phyloP scores from a whole-genome alignment of 108 stramenopile genomes.

The Fragilariopsis cylindrus region DNA sequence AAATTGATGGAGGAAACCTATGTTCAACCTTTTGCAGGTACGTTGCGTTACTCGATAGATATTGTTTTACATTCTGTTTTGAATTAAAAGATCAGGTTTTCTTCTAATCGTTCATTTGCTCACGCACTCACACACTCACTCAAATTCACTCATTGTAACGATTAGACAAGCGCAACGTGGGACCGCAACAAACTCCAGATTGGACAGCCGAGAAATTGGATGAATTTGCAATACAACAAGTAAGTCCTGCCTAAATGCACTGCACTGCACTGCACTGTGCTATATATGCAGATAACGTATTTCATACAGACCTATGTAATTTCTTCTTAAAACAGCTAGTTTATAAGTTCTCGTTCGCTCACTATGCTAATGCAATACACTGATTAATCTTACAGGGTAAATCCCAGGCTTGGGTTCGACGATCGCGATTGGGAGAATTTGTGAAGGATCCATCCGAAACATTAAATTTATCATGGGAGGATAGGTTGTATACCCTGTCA shows the following conservation, averaged over 20 bases:
- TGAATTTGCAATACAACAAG: constrained; percentile 54
- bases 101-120: neutral
- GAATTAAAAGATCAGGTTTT: neutral
- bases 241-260: too few species aligned
- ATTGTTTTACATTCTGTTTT: neutral
- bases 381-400: constrained; percentile 33
- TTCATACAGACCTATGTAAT: too few species aligned
- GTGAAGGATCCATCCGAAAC: constrained; percentile 68
- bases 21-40: constrained; percentile 68
- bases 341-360: too few species aligned
- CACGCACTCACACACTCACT: too few species aligned
- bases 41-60: neutral
- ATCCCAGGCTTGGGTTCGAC: constrained; percentile 71
- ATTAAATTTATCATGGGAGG: constrained; percentile 47
- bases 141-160: too few species aligned
- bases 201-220: constrained; percentile 80
- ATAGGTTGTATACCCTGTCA: constrained; percentile 51
- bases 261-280: too few species aligned
- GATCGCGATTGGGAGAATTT: constrained; percentile 62
- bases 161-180: constrained; percentile 71
- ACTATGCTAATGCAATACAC: too few species aligned
- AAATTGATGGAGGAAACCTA: constrained; percentile 65
- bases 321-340: too few species aligned
- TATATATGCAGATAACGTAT: too few species aligned
- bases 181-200: constrained; percentile 67